phyloP scores from a whole-genome alignment of 1,284 basidiomycete genomes.

The Pseudomicrostroma phylloplanum region DNA sequence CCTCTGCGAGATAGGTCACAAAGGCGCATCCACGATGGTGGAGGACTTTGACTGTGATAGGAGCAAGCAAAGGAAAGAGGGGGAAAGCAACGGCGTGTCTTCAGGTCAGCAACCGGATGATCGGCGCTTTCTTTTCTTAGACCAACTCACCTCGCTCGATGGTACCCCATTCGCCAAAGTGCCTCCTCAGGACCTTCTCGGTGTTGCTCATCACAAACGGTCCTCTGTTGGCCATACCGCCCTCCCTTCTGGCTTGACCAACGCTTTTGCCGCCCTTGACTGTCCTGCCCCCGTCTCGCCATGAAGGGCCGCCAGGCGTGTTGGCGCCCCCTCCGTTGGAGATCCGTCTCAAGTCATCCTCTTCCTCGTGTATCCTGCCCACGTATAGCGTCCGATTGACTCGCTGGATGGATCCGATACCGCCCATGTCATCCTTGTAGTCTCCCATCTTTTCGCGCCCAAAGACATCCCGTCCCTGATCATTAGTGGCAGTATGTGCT shows the following conservation, averaged over 20 bases:
- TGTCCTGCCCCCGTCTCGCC: conserved; percentile 35
- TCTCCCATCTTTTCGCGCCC: conserved; percentile 93
- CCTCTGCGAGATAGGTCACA: conserved; percentile 83
- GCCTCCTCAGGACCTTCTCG: background rate
- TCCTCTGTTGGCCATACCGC: background rate
- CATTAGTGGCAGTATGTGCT: conserved; percentile 63
- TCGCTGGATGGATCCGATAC: conserved; percentile 88
- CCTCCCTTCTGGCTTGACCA: conserved; percentile 16
- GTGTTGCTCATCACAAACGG: background rate
- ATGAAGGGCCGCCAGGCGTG: conserved; percentile 10
- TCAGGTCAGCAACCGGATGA: background rate
- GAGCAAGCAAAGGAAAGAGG: conserved; percentile 11
- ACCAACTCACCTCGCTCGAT: conserved; percentile 8
- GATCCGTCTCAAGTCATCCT: background rate
- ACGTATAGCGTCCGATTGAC: conserved; percentile 93
- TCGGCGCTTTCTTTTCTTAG: background rate
- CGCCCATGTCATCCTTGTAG: conserved; percentile 99
- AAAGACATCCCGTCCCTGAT: conserved; percentile 92
- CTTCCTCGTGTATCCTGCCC: conserved; percentile 63
- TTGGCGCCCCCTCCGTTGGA: background rate
- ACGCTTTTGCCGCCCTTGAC: conserved; percentile 31
- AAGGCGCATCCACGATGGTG: conserved; percentile 94
- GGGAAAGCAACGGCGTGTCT: conserved; percentile 10
- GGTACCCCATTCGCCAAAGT: background rate
- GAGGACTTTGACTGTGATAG: conserved; percentile 70